Conservation (phyloP, 192 early-diverging fungal genomes). For the Coemansia sp. region DNA sequence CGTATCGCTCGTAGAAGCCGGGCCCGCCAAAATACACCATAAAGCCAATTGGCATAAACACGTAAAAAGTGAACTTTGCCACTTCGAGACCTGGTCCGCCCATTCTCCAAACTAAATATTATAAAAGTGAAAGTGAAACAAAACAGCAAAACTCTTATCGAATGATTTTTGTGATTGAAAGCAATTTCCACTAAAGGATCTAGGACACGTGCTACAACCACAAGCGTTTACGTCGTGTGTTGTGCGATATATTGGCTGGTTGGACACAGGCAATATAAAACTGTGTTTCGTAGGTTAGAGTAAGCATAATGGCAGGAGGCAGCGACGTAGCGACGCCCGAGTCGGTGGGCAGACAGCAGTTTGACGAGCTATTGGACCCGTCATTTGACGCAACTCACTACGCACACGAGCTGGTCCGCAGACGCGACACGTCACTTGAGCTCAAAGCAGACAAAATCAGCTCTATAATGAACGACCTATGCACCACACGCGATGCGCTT, state of each 20-base stretch:
- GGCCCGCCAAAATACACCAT: slow-evolving; percentile 57
- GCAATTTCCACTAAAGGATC: too few species aligned
- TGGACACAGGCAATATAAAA: not conserved
- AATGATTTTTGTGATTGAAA: too few species aligned
- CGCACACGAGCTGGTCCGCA: not conserved
- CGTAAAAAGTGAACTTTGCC: slow-evolving; percentile 50
- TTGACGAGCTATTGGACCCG: not conserved
- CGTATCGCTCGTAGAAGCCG: slow-evolving; percentile 51
- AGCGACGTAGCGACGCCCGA: not conserved
- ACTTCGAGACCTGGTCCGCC: slow-evolving; percentile 53
- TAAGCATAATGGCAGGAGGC: not conserved
- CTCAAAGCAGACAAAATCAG: slow-evolving; percentile 1
- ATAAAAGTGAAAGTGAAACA: not conserved
- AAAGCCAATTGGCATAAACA: slow-evolving; percentile 52
- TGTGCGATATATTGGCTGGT: too few species aligned
- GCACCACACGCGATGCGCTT: not conserved
- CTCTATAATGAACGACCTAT: not conserved
- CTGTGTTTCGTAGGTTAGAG: too few species aligned
- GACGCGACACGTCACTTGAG: not conserved
- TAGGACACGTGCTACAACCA: too few species aligned
- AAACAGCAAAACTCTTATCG: too few species aligned
- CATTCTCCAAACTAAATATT: slow-evolving; percentile 16
- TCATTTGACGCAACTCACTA: not conserved
- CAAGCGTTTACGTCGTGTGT: too few species aligned
- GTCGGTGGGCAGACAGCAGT: not conserved